Evolutionary conservation across 1,284 basidiomycete genomes (phyloP).

Genomic region (Pulchroboletus neoregius): DNA sequence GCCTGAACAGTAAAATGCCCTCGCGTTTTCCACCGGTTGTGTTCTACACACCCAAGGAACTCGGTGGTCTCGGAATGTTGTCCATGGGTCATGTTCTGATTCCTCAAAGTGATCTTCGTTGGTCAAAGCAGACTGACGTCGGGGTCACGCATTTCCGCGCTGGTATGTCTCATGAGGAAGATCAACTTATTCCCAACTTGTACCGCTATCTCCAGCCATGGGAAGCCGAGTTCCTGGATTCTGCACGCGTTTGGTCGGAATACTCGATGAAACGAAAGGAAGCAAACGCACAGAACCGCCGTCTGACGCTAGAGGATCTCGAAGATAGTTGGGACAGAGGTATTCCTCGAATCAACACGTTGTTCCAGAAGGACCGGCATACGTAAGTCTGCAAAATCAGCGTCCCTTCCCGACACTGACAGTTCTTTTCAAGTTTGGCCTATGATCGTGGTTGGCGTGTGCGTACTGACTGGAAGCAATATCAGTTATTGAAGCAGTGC

Average conservation of each 20-base stretch:
- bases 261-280: conserved; percentile 99
- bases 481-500: conserved; percentile 87
- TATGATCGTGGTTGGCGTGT: conserved; percentile 99
- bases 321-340: conserved; percentile 98
- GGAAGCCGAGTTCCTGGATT: conserved; percentile 99
- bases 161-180: conserved; percentile 94
- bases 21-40: conserved; percentile 97
- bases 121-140: conserved; percentile 98
- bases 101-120: conserved; percentile 93
- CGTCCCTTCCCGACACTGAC: conserved; percentile 45
- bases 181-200: conserved; percentile 93
- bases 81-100: conserved; percentile 99
- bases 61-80: conserved; percentile 97
- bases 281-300: conserved; percentile 95
- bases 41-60: conserved; percentile 95
- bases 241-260: conserved; percentile 98
- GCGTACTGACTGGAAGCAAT: conserved; percentile 96
- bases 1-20: conserved; percentile 98
- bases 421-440: conserved; percentile 61
- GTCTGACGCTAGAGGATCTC: conserved; percentile 94
- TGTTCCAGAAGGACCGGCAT: conserved; percentile 98
- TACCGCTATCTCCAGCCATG: conserved; percentile 98
- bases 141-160: conserved; percentile 96
- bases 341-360: conserved; percentile 95
- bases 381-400: conserved; percentile 55